A percentile compares a stretch with the other conserved stretches of the same genome.
phyloP scores from a whole-genome alignment of 106 monocot genomes.

The Cymbidium sinense region DNA sequence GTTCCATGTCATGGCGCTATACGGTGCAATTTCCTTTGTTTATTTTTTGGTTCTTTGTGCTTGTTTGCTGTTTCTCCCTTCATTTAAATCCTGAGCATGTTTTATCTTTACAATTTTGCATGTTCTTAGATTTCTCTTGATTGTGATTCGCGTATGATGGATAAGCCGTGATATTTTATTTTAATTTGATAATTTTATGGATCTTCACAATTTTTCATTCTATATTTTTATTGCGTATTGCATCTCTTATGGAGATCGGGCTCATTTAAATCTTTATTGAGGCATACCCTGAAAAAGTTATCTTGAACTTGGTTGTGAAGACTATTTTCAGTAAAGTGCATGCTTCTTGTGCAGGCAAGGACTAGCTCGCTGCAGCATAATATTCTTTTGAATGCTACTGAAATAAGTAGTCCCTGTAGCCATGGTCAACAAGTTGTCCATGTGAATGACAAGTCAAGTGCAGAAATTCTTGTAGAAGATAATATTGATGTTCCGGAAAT shows the following conservation, averaged over 20 bases:
- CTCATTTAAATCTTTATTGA: neutral
- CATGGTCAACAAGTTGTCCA: constrained; percentile 6
- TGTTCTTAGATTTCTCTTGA: neutral
- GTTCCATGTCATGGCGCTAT: constrained; percentile 69
- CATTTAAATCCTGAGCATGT: neutral
- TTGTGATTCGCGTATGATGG: neutral
- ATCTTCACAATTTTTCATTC: neutral
- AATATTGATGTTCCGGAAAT: constrained; percentile 85
- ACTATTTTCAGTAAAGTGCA: neutral
- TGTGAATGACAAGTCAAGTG: constrained; percentile 6
- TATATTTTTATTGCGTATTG: neutral
- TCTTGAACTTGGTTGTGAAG: neutral
- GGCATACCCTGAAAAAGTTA: no score
- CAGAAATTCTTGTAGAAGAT: constrained; percentile 42
- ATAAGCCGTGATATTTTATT: neutral
- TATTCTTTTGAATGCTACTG: constrained; percentile 18
- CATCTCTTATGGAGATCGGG: neutral
- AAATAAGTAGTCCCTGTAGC: constrained; percentile 14
- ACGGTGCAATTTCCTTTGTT: constrained; percentile 33
- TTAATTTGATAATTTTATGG: neutral
- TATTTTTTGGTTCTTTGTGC: neutral
- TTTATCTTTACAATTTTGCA: neutral
- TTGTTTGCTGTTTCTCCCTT: neutral
- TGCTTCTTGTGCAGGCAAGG: constrained; percentile 39
- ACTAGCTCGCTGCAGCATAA: constrained; percentile 42